Conservation (phyloP, 2,329 filamentous ascomycete species). For the Sporothrix dimorphospora region DNA sequence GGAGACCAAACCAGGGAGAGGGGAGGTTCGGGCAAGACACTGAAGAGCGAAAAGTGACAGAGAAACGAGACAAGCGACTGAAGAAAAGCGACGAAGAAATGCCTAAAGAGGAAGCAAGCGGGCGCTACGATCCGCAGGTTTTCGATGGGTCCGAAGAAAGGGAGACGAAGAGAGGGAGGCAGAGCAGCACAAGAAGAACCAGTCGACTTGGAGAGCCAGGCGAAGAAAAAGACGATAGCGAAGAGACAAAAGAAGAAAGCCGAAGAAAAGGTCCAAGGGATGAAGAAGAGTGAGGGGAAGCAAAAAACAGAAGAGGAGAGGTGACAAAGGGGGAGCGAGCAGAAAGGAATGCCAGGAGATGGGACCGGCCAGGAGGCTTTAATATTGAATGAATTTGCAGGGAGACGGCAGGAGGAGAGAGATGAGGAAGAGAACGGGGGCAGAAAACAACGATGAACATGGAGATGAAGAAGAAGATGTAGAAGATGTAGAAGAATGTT, state of each 20-base stretch:
- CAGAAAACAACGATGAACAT: neutral
- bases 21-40: constrained; percentile 22
- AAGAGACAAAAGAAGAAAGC: neutral
- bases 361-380: constrained; percentile 21
- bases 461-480: no score
- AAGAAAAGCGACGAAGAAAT: constrained; percentile 6
- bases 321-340: neutral
- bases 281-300: neutral
- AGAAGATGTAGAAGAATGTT: neutral
- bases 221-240: constrained; percentile 5
- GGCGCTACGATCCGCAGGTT: constrained; percentile 15
- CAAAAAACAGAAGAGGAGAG: constrained; percentile 6
- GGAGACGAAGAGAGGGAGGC: neutral
- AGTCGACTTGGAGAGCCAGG: constrained; percentile 11
- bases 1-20: neutral
- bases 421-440: constrained; percentile 3
- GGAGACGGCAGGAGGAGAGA: neutral
- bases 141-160: constrained; percentile 15
- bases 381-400: constrained; percentile 19
- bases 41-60: neutral
- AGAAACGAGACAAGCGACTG: no score
- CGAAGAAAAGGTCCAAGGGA: neutral
- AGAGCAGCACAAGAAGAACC: constrained; percentile 1
- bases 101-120: neutral
- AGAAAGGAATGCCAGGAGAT: constrained; percentile 10